Evolutionary conservation across 805 yeast species (phyloP), one percentile per base, ranked within the genome.

Genomic region (Candida chilensis): DNA sequence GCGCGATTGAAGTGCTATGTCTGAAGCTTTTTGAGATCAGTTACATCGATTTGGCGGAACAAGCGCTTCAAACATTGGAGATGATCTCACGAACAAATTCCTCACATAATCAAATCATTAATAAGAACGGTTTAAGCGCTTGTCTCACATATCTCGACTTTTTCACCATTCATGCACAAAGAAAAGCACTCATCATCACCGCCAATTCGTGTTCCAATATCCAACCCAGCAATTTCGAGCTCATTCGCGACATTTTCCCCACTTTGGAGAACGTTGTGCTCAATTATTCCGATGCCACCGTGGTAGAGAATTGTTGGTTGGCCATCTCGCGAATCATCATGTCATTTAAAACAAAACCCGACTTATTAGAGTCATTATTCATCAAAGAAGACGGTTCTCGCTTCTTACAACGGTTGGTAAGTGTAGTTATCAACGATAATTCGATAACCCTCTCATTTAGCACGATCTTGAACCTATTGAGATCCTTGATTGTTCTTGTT

Each of bases 1-100:
- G 80, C 24, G 80, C 78, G 1, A 67, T 87, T 5, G 78, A 74
- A 27, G 74, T 72, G 0, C 60, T 92, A 16, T 72, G 80, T 39
- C 57, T 64, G 5, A 82, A 81, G 37, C 52, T 92, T 21, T 45
- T 71, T 34, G 94, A 85, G 37, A 78, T 90, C 12, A 74, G 77
- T 32, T 88, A 74, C 47, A 88, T 90, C 32, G 98, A 90, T 48
- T 60, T 90, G 32, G 94, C 95, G 0, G 98, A 90, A 47, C 96
- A 88, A 52, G 86, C 87, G 0, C 54, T 87, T 24, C 88, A 79
- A 44, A 75, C 88, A 0, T 55, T 81, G 27, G 88, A 79, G 45
- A 62, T 72, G 49, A 72, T 81, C 11, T 74, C 87, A 1, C 56
- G 77, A 34, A 65, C 65, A 18, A 57, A 68, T 15, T 71, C 78